phyloP scores from a whole-genome alignment of 306 rosid species.

The Lathyrus oleraceus region DNA sequence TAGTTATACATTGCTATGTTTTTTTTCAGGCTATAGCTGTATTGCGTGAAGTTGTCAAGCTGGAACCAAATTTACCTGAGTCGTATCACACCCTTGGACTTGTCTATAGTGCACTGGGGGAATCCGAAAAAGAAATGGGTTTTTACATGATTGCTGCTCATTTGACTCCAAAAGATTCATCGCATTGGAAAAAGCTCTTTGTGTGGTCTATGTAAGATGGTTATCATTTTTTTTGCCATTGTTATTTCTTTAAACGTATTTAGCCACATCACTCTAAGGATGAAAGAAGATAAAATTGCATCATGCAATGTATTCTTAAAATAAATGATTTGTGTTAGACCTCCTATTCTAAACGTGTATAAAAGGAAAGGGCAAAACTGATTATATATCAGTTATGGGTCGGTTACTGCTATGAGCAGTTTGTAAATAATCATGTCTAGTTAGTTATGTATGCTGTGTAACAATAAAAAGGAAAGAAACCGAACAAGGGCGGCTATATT shows the following conservation, averaged over 20 bases:
- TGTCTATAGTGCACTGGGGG: constrained; percentile 55
- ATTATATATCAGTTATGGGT: too few relatives aligned
- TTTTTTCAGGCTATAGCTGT: constrained; percentile 69
- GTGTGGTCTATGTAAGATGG: constrained; percentile 66
- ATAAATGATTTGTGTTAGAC: constrained; percentile 15
- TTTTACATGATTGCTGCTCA: constrained; percentile 83
- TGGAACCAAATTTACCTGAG: constrained; percentile 76
- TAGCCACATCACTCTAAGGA: neutral
- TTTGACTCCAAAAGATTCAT: constrained; percentile 68
- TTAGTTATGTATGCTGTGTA: too few relatives aligned
- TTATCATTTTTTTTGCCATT: constrained; percentile 30
- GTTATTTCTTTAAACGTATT: constrained; percentile 29
- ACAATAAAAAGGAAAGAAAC: too few relatives aligned
- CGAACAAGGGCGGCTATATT: too few relatives aligned
- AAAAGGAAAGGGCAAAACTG: too few relatives aligned
- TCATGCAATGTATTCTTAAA: constrained; percentile 3
- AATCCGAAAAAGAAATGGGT: constrained; percentile 57
- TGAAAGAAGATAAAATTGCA: constrained; percentile 22
- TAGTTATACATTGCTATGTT: constrained; percentile 25
- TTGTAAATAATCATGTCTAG: too few relatives aligned
- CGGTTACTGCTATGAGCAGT: too few relatives aligned
- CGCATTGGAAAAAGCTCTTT: constrained; percentile 72
- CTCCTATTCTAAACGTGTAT: too few relatives aligned
- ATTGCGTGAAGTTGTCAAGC: constrained; percentile 61
- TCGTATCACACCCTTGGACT: constrained; percentile 90